phyloP scores from a whole-genome alignment of 176 grass and related monocot species.

The Phyllostachys edulis region DNA sequence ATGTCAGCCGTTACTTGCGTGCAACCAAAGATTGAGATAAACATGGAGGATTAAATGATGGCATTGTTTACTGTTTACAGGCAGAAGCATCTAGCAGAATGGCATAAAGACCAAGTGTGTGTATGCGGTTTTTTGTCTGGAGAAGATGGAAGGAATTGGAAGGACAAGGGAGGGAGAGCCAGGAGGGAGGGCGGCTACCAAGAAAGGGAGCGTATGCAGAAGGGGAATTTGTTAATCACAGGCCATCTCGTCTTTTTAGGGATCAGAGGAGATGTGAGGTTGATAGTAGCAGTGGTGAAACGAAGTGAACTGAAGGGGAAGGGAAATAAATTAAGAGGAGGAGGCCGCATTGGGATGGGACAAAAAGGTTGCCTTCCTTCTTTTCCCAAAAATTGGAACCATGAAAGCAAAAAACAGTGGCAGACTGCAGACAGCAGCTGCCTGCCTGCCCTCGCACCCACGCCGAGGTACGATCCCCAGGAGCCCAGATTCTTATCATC shows the following conservation, averaged over 20 bases:
- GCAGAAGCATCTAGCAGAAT: conserved; percentile 46
- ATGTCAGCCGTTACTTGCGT: conserved; percentile 31
- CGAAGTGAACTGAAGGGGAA: background rate
- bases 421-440: conserved; percentile 42
- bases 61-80: conserved; percentile 49
- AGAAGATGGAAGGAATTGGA: too few species aligned
- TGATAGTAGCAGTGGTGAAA: background rate
- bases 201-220: too few species aligned
- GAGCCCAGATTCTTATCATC: conserved; percentile 47
- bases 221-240: conserved; percentile 14
- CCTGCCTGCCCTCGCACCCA: conserved; percentile 40
- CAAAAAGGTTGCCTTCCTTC: conserved; percentile 49
- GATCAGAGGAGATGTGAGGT: conserved; percentile 28
- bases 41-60: conserved; percentile 40
- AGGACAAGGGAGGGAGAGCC: too few species aligned
- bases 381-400: conserved; percentile 59
- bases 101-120: conserved; percentile 5
- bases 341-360: conserved; percentile 54
- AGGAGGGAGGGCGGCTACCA: too few species aligned
- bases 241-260: conserved; percentile 46
- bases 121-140: too few species aligned
- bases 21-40: conserved; percentile 34
- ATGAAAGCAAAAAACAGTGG: conserved; percentile 45
- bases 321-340: background rate
- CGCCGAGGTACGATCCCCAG: conserved; percentile 55